Percentiles rank a stretch among this genome's conserved stretches.
phyloP scores from a whole-genome alignment of 148 eudicot genomes.

The Nepenthes mirabilis region DNA sequence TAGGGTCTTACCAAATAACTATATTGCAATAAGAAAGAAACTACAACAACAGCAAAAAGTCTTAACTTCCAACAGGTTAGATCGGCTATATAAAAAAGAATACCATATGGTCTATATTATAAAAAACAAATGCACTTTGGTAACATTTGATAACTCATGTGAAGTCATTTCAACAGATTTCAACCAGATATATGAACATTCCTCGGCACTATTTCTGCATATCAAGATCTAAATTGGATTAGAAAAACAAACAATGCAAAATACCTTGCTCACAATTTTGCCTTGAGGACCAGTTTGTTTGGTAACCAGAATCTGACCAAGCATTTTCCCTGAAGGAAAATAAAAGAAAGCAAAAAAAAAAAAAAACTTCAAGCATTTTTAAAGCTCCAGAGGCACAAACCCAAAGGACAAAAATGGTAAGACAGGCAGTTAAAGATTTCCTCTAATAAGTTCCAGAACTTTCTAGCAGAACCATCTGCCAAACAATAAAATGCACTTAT shows the following conservation, averaged over 20 bases:
- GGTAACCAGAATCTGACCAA: constrained; percentile 94
- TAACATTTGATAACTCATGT: too few relatives aligned
- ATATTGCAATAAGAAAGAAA: too few relatives aligned
- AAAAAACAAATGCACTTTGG: too few relatives aligned
- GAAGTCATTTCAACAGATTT: too few relatives aligned
- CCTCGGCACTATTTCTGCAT: neutral
- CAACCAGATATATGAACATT: neutral
- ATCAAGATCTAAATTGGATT: neutral
- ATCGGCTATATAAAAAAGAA: too few relatives aligned
- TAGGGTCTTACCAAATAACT: too few relatives aligned
- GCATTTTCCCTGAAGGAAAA: constrained; percentile 63
- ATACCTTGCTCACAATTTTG: constrained; percentile 84
- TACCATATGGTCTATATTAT: too few relatives aligned
- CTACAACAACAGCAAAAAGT: too few relatives aligned
- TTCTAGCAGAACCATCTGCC: neutral
- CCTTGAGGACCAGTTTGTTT: constrained; percentile 94
- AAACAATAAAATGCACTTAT: neutral
- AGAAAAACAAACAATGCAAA: neutral
- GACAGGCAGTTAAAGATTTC: too few relatives aligned
- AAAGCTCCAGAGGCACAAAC: neutral
- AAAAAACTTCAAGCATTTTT: too few relatives aligned
- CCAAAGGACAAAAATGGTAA: neutral
- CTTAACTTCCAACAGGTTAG: too few relatives aligned
- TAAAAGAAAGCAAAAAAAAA: neutral
- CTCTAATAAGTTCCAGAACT: too few relatives aligned